Percentiles rank a stretch among this genome's conserved stretches.
Evolutionary conservation across 2,329 filamentous ascomycete genomes (phyloP).

Genomic region (Lachnellula cervina): DNA sequence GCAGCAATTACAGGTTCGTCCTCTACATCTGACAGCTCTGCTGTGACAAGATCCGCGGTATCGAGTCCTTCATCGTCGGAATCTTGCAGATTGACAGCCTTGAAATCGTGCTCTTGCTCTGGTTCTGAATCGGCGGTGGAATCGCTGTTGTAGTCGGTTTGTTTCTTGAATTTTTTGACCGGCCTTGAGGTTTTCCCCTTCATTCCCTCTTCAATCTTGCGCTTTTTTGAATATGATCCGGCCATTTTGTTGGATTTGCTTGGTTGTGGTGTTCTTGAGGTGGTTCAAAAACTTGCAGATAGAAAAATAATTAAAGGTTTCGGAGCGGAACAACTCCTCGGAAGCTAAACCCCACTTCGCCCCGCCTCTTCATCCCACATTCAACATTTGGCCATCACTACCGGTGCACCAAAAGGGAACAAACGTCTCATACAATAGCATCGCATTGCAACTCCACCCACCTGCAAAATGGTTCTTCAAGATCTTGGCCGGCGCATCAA

Average conservation of each 20-base stretch:
- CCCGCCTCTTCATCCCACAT: conserved; percentile 15
- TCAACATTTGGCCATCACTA: background rate
- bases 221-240: conserved; percentile 41
- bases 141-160: conserved; percentile 57
- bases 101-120: conserved; percentile 38
- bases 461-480: conserved; percentile 82
- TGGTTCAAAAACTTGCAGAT: background rate
- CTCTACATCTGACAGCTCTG: conserved; percentile 24
- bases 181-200: conserved; percentile 43
- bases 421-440: conserved; percentile 2
- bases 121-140: conserved; percentile 50
- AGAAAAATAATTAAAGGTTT: conserved; percentile 12
- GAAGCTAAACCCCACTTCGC: conserved; percentile 5
- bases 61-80: conserved; percentile 31
- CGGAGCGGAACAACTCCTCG: conserved; percentile 9
- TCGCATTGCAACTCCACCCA: no score
- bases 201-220: conserved; percentile 56
- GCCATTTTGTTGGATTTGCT: conserved; percentile 24
- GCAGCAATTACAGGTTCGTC: conserved; percentile 18
- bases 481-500: conserved; percentile 98
- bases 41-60: conserved; percentile 22
- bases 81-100: conserved; percentile 45
- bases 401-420: background rate
- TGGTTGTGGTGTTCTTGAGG: conserved; percentile 1
- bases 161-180: conserved; percentile 58